Evolutionary conservation across 2,329 filamentous ascomycete species (phyloP), one percentile per base, ranked within the genome.

Genomic region (Aspergillus quadricinctus): DNA sequence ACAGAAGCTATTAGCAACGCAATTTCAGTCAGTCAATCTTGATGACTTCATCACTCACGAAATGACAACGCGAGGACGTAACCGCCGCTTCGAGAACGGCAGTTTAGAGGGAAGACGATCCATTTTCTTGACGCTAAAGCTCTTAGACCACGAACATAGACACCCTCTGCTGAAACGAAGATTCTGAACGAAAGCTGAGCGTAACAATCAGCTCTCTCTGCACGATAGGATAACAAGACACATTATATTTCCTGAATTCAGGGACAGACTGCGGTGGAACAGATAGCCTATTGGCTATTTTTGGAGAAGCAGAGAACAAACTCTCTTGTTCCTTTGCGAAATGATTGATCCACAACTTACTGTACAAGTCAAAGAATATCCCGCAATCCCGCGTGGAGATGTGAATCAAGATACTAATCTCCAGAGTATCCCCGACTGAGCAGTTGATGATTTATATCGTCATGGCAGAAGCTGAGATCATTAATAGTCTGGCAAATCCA

Each of bases 81-180:
- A 72, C 35, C 75, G 75, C 66, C 79, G 79, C 70, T 81, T 82
- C 21, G 79, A 81, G 70, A 83, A 82, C 46, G 79, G 79, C 61
- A 82, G 71, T 64, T 80, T 80, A 43, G 61, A 57, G 21, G 72
- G 72, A 53, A 74, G 62, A 46, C 64, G 64, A 54, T 64, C 65
- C 68, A 70, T 71, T 43, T 54, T 25, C 43, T 25, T 46, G 43
- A 46, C 2, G 11, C 43, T 46, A n/a, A 46, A 23, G 43, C 21
- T 46, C 19, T 21, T 14, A 21, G 14, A 21, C 21, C 21, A 46
- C 21, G 6, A 46, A 11, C 43, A 25, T 46, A 27, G 27, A 46
- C 21, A 6, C 14, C 14, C 31, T 17, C 31, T 37, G 31, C 5
- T 37, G 14, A 37, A 37, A 17, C 4, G 14, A 17, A 7, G 14